Conservation (phyloP, 768 basidiomycete genomes). For the Tylopilus felleus region DNA sequence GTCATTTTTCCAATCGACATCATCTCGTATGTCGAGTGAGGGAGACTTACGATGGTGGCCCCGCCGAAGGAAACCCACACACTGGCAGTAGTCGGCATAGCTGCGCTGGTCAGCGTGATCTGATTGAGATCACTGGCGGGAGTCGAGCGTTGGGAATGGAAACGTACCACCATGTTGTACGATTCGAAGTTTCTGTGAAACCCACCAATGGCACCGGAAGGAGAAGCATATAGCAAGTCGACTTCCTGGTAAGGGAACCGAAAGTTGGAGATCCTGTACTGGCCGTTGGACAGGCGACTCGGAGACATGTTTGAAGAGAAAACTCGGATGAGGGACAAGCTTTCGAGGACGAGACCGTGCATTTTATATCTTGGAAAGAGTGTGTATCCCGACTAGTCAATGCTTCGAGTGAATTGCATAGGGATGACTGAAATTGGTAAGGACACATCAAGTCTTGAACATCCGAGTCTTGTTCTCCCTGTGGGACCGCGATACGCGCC, state of each 20-base stretch:
- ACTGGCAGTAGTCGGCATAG: neutral
- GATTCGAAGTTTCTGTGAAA: neutral
- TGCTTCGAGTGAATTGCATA: neutral
- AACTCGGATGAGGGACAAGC: neutral
- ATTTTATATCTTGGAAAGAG: neutral
- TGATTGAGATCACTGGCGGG: neutral
- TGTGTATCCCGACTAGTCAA: neutral
- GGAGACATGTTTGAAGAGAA: neutral
- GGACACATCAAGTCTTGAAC: no score
- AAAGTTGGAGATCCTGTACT: conserved; percentile 1
- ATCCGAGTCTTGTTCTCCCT: no score
- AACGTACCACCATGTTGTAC: conserved; percentile 2
- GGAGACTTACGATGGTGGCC: neutral
- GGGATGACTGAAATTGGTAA: no score
- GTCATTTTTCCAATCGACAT: neutral
- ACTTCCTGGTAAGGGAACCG: neutral
- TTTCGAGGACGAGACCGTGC: neutral
- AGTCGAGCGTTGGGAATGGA: neutral
- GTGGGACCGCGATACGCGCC: no score
- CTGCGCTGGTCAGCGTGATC: neutral
- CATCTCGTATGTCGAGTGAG: neutral
- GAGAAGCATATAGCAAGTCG: neutral
- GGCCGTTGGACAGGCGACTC: neutral
- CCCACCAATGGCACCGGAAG: neutral
- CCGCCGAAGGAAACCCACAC: neutral